Conservation (phyloP, 768 basidiomycete species). For the Strobilomyces dryophilus region DNA sequence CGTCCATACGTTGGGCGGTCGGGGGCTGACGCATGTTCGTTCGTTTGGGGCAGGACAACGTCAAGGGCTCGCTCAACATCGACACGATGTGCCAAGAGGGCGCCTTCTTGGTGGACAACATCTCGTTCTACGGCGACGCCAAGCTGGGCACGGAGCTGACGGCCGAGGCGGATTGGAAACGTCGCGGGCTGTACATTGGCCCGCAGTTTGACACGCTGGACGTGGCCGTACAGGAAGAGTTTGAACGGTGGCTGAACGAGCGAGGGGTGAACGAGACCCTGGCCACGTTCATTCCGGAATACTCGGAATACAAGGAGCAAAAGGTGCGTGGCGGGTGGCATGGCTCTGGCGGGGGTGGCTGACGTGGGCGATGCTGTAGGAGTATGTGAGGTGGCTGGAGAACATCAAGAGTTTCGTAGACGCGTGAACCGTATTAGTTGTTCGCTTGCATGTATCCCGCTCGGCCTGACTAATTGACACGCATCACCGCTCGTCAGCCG, state of each 20-base stretch:
- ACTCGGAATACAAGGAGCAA: constrained; percentile 90
- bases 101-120: constrained; percentile 81
- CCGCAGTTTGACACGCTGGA: constrained; percentile 95
- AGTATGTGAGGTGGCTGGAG: constrained; percentile 87
- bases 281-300: constrained; percentile 86
- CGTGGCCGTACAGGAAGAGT: constrained; percentile 80
- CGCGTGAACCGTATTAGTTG: constrained; percentile 30
- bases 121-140: constrained; percentile 76
- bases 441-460: constrained; percentile 2
- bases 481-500: constrained; percentile 21
- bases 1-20: background rate
- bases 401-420: constrained; percentile 83
- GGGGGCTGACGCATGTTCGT: background rate
- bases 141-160: constrained; percentile 71
- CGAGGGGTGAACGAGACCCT: constrained; percentile 81
- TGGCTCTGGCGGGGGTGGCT: constrained; percentile 4
- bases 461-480: constrained; percentile 3
- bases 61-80: constrained; percentile 66
- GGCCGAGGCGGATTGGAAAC: constrained; percentile 91
- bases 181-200: constrained; percentile 88
- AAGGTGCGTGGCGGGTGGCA: constrained; percentile 45
- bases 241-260: constrained; percentile 86
- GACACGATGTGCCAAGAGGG: constrained; percentile 80
- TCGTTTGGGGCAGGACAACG: constrained; percentile 36
- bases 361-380: constrained; percentile 41